Evolutionary conservation across 2,329 filamentous ascomycete genomes (phyloP).

Genomic region (Alternaria sp.): DNA sequence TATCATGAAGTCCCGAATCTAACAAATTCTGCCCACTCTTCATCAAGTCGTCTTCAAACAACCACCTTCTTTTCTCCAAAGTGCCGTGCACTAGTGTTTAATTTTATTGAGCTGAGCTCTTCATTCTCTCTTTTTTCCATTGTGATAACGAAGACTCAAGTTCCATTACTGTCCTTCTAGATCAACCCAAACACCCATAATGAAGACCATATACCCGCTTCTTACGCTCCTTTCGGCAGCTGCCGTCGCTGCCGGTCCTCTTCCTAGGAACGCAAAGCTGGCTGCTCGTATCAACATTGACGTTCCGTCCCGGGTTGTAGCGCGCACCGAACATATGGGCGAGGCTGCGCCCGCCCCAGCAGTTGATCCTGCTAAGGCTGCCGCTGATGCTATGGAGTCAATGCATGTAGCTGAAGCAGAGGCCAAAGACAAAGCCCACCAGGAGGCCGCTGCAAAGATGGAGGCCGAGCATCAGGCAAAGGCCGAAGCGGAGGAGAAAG

Average conservation of each 20-base stretch:
- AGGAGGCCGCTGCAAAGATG: slow-evolving; percentile 26
- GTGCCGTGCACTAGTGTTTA: slow-evolving; percentile 38
- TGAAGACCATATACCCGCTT: slow-evolving; percentile 39
- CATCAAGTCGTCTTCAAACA: slow-evolving; percentile 17
- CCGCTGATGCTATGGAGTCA: slow-evolving; percentile 17
- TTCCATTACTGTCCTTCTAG: slow-evolving; percentile 6
- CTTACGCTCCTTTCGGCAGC: slow-evolving; percentile 32
- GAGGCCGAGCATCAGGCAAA: slow-evolving; percentile 28
- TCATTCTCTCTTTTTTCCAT: slow-evolving; percentile 24
- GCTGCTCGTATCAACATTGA: slow-evolving; percentile 13
- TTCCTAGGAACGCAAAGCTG: slow-evolving; percentile 19
- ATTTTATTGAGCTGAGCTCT: slow-evolving; percentile 36
- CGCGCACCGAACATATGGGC: slow-evolving; percentile 23
- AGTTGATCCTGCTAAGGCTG: slow-evolving; percentile 16
- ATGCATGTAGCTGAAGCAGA: slow-evolving; percentile 32
- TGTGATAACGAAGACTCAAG: slow-evolving; percentile 9
- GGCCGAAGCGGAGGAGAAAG: slow-evolving; percentile 26
- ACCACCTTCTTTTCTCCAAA: slow-evolving; percentile 23
- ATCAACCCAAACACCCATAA: slow-evolving; percentile 18
- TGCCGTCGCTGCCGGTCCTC: slow-evolving; percentile 31
- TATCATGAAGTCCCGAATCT: slow-evolving; percentile 11
- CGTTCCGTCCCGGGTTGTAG: slow-evolving; percentile 12
- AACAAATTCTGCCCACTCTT: slow-evolving; percentile 9
- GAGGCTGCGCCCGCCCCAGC: slow-evolving; percentile 20
- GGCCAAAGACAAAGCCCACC: slow-evolving; percentile 27